Percentiles rank a stretch among this genome's conserved stretches.
Conservation (phyloP, 1,284 basidiomycete genomes). For the Sporisorium sorghi region DNA sequence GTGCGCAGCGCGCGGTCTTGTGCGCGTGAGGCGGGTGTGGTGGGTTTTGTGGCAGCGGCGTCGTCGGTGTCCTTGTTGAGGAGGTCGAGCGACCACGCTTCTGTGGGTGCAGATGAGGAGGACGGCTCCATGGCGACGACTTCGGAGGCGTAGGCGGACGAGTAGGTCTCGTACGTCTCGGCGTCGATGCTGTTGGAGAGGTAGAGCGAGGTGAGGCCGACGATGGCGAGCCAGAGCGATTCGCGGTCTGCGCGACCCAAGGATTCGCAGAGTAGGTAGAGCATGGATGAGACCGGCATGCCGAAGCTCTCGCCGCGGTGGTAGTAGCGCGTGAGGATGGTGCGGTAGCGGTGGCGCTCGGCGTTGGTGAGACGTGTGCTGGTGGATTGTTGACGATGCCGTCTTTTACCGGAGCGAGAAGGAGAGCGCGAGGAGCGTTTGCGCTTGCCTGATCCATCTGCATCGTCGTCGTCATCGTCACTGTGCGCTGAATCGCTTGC, state of each 20-base stretch:
- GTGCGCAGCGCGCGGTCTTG: constrained; percentile 11
- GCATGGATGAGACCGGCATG: constrained; percentile 86
- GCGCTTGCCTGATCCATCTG: constrained; percentile 46
- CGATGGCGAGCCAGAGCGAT: constrained; percentile 90
- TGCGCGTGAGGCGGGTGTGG: not conserved
- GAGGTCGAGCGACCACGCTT: constrained; percentile 45
- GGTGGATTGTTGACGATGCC: constrained; percentile 9
- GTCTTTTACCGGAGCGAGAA: constrained; percentile 4
- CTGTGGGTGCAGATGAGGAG: not conserved
- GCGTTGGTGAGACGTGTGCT: constrained; percentile 31
- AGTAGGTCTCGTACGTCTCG: constrained; percentile 78
- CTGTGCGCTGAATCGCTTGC: constrained; percentile 24
- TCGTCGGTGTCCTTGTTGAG: constrained; percentile 9
- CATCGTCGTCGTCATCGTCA: constrained; percentile 51
- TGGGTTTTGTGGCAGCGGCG: not conserved
- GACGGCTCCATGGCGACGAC: constrained; percentile 55
- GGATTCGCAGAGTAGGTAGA: constrained; percentile 89
- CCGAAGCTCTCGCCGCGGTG: constrained; percentile 85
- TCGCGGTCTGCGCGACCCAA: constrained; percentile 93
- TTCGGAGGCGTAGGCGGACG: constrained; percentile 58
- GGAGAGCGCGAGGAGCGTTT: constrained; percentile 21
- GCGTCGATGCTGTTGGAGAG: constrained; percentile 86
- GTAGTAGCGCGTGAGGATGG: constrained; percentile 76
- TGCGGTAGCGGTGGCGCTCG: constrained; percentile 55
- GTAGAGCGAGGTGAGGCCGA: constrained; percentile 94